Conservation (phyloP, 2,329 filamentous ascomycete species). For the Tolypocladium capitatum region DNA sequence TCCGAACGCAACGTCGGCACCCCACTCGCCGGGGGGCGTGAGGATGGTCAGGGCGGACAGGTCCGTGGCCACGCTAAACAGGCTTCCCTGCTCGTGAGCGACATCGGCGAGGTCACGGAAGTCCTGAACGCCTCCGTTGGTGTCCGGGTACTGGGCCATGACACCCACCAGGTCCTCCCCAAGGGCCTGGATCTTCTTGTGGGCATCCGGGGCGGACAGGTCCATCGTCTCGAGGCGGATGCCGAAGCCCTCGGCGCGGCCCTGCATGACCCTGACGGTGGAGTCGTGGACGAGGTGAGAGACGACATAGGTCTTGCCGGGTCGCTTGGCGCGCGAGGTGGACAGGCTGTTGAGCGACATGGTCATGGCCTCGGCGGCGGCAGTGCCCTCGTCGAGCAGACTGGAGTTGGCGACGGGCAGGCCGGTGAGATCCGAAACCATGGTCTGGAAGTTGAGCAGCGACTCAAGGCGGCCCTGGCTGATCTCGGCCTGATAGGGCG, state of each 20-base stretch:
- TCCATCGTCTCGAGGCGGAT: slow-evolving; percentile 66
- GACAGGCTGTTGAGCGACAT: slow-evolving; percentile 71
- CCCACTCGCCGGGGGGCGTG: slow-evolving; percentile 84
- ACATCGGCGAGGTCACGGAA: slow-evolving; percentile 61
- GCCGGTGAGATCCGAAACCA: slow-evolving; percentile 78
- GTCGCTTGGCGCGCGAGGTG: slow-evolving; percentile 54
- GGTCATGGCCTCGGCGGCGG: slow-evolving; percentile 92
- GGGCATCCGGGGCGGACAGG: slow-evolving; percentile 47
- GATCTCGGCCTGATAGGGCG: slow-evolving; percentile 93
- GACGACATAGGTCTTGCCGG: slow-evolving; percentile 71
- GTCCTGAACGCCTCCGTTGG: slow-evolving; percentile 65
- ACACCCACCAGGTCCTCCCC: slow-evolving; percentile 79
- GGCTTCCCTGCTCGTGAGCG: slow-evolving; percentile 64
- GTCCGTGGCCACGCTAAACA: slow-evolving; percentile 81
- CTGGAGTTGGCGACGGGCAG: slow-evolving; percentile 85
- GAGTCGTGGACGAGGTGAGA: slow-evolving; percentile 73
- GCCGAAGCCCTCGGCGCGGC: slow-evolving; percentile 82
- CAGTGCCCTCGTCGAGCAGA: slow-evolving; percentile 80
- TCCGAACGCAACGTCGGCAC: slow-evolving; percentile 89
- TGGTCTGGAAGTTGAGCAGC: slow-evolving; percentile 87
- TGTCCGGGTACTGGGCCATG: slow-evolving; percentile 90
- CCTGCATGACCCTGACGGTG: slow-evolving; percentile 71
- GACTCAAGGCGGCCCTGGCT: slow-evolving; percentile 90
- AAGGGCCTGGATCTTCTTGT: slow-evolving; percentile 54
- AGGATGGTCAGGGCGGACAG: slow-evolving; percentile 75